Evolutionary conservation across 176 grass and related monocot species (phyloP), one percentile per base, ranked within the genome.

Genomic region (Elymus sibiricus): DNA sequence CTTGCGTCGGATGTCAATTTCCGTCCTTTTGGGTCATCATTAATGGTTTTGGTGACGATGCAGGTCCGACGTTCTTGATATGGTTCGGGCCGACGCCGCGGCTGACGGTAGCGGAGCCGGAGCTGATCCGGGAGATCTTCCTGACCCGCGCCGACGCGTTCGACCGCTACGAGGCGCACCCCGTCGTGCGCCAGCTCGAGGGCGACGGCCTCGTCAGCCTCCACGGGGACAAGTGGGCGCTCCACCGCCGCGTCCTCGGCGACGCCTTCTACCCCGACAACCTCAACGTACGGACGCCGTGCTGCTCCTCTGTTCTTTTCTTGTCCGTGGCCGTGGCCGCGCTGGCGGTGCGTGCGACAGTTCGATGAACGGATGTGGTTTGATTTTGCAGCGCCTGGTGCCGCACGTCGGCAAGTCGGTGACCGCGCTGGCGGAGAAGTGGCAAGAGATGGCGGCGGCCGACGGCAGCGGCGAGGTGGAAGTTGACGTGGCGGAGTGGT

Each of bases 41-140:
- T 67, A 51, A 82, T 53, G 83, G 10, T n/a, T 66, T 9, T 43
- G 22, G n/a, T 7, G 34, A 59, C 21, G 70, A 17, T 62, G 51
- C 83, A 97, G 95, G 95, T 10, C 84, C 90, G 8, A 94, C 49
- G 58, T 94, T 97, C 79, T 42, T 97, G 84, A 91, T 95, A 74
- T 97, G 95, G 95, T 95, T 97, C 82, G 95, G 95, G 1, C 90
- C 92, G 88, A 97, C 95, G 44, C 90, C 95, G 21, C 87, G 95
- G 2, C 74, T 97, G 17, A 84, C 90, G 78, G 72, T 97, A 28
- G 87, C 95, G 32, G 92, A 97, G 61, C 95, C 95, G 49, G 95
- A 97, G 69, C 89, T 97, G 69, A 89, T 97, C 32, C 80, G 89
- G 13, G 92, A 97, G 78, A 93, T 97, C 70, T 93, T 97, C 74